These are phyloP conservation scores for Sequoiadendron giganteum DNA, from an alignment of 75 land plant genomes.

Conservation along the genomic window DNA sequence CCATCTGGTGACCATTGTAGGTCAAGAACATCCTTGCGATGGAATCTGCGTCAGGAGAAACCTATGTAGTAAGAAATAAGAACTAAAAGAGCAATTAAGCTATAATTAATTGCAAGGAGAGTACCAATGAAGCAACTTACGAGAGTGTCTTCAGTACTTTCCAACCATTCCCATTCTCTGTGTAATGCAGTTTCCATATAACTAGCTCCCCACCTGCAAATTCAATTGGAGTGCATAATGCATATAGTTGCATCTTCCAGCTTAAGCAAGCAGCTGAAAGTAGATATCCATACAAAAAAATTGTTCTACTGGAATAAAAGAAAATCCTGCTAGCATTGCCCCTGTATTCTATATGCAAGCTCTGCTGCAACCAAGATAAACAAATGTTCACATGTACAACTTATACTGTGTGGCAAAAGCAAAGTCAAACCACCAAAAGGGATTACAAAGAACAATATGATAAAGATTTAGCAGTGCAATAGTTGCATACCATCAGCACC, in stretches of 20 bases:
- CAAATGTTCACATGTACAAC: neutral
- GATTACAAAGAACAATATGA: neutral
- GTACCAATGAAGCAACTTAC: conserved; percentile 39
- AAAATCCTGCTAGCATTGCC: neutral
- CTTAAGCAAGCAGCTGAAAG: neutral
- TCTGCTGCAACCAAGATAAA: neutral
- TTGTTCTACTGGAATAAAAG: neutral
- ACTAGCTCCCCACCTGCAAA: conserved; percentile 86
- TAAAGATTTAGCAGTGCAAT: neutral
- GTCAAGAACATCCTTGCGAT: conserved; percentile 94
- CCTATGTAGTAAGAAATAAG: neutral
- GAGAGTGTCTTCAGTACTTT: conserved; percentile 75
- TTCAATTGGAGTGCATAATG: neutral
- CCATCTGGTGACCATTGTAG: conserved; percentile 94
- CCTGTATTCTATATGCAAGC: neutral
- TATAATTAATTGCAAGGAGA: neutral
- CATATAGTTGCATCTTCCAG: neutral
- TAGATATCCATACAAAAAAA: neutral
- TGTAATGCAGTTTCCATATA: conserved; percentile 64
- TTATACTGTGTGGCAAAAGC: neutral
- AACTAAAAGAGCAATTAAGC: neutral
- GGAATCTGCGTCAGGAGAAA: conserved; percentile 52
- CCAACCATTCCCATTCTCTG: conserved; percentile 64
- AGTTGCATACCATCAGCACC: conserved; percentile 89
- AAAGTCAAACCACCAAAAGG: neutral